phyloP scores from a whole-genome alignment of 371 early-diverging fungal genomes.

The Lichtheimia ramosa region DNA sequence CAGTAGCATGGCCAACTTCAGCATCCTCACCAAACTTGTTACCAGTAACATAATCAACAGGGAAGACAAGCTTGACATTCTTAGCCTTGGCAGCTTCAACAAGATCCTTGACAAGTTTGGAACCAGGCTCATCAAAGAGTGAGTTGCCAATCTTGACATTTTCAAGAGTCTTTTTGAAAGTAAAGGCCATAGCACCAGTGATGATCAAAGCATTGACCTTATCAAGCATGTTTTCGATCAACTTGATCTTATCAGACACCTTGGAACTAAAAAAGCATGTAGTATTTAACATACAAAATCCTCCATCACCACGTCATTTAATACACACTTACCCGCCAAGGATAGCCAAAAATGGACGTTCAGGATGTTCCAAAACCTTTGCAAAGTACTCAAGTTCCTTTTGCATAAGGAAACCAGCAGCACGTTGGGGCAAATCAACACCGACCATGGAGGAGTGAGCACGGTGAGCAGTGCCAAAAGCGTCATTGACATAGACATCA shows the following conservation, averaged over 20 bases:
- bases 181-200: conserved; percentile 98
- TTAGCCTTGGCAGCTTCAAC: conserved; percentile 87
- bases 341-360: conserved; percentile 95
- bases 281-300: background rate
- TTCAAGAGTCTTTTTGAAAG: conserved; percentile 92
- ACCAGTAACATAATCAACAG: conserved; percentile 90
- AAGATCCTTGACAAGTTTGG: conserved; percentile 80
- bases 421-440: conserved; percentile 86
- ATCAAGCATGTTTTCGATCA: conserved; percentile 96
- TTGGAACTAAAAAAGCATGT: conserved; percentile 74
- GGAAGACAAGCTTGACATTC: conserved; percentile 87
- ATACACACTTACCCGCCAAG: conserved; percentile 85
- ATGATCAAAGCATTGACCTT: conserved; percentile 91
- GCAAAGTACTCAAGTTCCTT: conserved; percentile 98
- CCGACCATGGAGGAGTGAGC: conserved; percentile 97
- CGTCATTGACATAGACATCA: conserved; percentile 98
- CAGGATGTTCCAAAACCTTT: conserved; percentile 92
- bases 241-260: conserved; percentile 98
- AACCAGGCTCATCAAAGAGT: conserved; percentile 88
- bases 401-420: conserved; percentile 98
- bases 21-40: conserved; percentile 85
- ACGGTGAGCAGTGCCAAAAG: conserved; percentile 99
- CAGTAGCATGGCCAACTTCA: conserved; percentile 82
- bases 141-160: conserved; percentile 92
- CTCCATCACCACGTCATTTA: too few species aligned